Conservation (phyloP, 306 rosid species). For the Delonix regia region DNA sequence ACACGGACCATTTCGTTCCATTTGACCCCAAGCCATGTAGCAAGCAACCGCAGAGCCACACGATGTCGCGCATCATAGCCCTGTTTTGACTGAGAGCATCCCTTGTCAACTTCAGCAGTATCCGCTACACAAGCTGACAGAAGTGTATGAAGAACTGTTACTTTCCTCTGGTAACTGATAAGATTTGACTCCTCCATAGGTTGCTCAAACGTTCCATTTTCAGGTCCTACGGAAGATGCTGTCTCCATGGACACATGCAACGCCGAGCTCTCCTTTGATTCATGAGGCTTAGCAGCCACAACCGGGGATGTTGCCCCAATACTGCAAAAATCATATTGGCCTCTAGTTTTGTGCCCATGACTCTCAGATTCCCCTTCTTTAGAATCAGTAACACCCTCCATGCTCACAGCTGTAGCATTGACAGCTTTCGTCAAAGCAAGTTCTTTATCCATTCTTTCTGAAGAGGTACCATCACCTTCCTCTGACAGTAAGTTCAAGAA, state of each 20-base stretch:
- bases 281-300: constrained; percentile 29
- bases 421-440: constrained; percentile 68
- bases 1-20: constrained; percentile 81
- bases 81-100: constrained; percentile 50
- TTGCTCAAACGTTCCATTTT: constrained; percentile 35
- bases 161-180: constrained; percentile 76
- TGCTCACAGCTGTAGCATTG: constrained; percentile 53
- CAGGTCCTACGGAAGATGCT: constrained; percentile 37
- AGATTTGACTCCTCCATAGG: constrained; percentile 65
- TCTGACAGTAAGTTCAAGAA: constrained; percentile 73
- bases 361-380: constrained; percentile 43
- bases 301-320: constrained; percentile 38
- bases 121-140: constrained; percentile 89
- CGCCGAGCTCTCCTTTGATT: constrained; percentile 30
- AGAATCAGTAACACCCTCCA: constrained; percentile 46
- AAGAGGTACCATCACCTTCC: constrained; percentile 51
- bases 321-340: background rate
- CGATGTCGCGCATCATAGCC: constrained; percentile 97
- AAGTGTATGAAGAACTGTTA: constrained; percentile 74
- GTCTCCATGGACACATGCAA: constrained; percentile 28
- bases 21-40: constrained; percentile 80
- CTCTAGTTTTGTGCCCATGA: constrained; percentile 44
- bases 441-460: constrained; percentile 59
- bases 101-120: constrained; percentile 47
- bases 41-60: constrained; percentile 71